A percentile compares a stretch with the other conserved stretches of the same genome.
Conservation (phyloP, 768 basidiomycete genomes). For the Plicaturopsis crispa region DNA sequence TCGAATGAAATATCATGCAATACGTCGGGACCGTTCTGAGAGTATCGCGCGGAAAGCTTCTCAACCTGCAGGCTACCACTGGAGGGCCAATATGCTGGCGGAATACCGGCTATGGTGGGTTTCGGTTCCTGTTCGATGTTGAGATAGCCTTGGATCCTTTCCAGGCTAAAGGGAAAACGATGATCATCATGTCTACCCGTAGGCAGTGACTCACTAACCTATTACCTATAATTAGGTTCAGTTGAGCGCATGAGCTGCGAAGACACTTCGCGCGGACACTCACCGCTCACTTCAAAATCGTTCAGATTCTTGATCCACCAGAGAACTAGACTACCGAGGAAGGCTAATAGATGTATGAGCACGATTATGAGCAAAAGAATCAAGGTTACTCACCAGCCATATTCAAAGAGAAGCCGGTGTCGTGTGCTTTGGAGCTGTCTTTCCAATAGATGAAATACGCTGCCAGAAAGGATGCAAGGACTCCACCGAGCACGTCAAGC, state of each 20-base stretch:
- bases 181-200: too few relatives aligned
- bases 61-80: constrained; percentile 48
- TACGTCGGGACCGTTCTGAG: constrained; percentile 37
- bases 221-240: too few relatives aligned
- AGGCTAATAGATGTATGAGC: constrained; percentile 27
- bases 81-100: constrained; percentile 63
- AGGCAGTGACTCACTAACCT: too few relatives aligned
- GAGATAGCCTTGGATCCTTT: constrained; percentile 40
- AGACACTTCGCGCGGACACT: too few relatives aligned
- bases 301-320: constrained; percentile 35
- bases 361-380: constrained; percentile 38
- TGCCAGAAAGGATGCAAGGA: too few relatives aligned
- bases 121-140: constrained; percentile 50
- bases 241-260: too few relatives aligned
- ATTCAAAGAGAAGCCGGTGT: too few relatives aligned
- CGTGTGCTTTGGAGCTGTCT: too few relatives aligned
- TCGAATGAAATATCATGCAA: constrained; percentile 37
- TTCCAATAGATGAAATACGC: too few relatives aligned
- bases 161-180: too few relatives aligned
- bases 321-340: constrained; percentile 32
- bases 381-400: too few relatives aligned
- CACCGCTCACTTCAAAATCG: constrained; percentile 37
- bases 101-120: constrained; percentile 30
- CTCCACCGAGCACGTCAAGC: too few relatives aligned
- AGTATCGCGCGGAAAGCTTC: constrained; percentile 49